Conservation (phyloP, 345 rosid species). For the Nasturtium officinale region DNA sequence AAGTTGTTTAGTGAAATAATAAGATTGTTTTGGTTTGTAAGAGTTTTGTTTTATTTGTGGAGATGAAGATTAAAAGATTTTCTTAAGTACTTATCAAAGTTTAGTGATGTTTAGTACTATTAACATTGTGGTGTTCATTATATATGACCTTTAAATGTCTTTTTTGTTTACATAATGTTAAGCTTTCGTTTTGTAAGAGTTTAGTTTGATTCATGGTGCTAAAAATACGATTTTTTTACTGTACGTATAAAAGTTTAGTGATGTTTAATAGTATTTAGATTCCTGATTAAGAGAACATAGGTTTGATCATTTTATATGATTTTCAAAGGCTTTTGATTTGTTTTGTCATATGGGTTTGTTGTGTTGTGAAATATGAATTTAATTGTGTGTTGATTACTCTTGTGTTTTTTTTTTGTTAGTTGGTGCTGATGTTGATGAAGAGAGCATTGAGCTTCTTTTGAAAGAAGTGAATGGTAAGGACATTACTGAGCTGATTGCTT, state of each 20-base stretch:
- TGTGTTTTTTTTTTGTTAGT: constrained; percentile 44
- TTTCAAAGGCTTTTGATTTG: no score
- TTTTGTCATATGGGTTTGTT: background rate
- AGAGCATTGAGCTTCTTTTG: constrained; percentile 60
- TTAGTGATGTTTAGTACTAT: no score
- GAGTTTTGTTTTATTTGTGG: no score
- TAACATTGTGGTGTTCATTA: no score
- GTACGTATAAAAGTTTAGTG: background rate
- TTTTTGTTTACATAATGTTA: background rate
- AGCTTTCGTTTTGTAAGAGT: background rate
- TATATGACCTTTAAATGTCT: background rate
- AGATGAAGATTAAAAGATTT: no score
- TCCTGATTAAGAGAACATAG: background rate
- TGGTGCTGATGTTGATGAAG: constrained; percentile 71
- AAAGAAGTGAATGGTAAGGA: constrained; percentile 64
- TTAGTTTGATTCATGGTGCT: background rate
- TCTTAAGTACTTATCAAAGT: no score
- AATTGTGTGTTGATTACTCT: background rate
- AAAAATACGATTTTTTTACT: background rate
- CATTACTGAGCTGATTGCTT: constrained; percentile 64
- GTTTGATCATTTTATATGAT: background rate
- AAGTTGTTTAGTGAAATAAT: no score
- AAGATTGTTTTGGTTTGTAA: no score
- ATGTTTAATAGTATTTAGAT: background rate
- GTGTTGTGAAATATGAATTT: background rate